Evolutionary conservation across 805 yeast species (phyloP), one percentile per base, ranked within the genome.

Genomic region (Saccharomycopsis fibuligera): DNA sequence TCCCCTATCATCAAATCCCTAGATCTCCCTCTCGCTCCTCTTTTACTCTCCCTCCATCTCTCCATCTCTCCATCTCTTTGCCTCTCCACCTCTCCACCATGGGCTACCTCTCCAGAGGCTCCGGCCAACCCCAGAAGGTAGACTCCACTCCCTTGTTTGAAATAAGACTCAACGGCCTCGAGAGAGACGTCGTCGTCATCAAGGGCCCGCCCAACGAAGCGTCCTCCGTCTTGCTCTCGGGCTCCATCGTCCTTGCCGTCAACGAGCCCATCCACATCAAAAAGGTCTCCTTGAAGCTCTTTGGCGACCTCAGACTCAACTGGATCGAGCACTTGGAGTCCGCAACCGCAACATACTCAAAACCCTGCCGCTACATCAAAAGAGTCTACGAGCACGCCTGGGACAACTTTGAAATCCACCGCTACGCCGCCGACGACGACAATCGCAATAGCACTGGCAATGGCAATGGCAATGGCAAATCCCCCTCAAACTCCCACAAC

Each of bases 201-300:
- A 83, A 88, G 56, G 99, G 99, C 1, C 60, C 83, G 1, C 79
- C 83, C 4, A 72, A 74, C 31, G 90, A 83, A 45, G 96, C 97
- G 0, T 73, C 87, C 0, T 81, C 96, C 1, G 86, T 79, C 2
- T 67, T 84, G 5, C 64, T 93, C 24, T 68, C 83, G 1, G 99
- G 99, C 3, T 79, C 78, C 9, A 80, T 93, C 22, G 89, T 83
- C 1, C 65, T 93, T 23, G 75, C 90, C 0, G 78, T 86, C 0
- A 70, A 74, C 10, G 98, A 91, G 55, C 86, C 96, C 2, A 67
- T 87, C 48, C 65, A 78, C 14, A 73, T 91, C 45, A 83, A 79
- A 60, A 77, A 75, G 56, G 64, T 93, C 53, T 63, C 78, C 3
- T 65, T 93, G 47, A 75, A 80, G 53, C 62, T 93, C 22, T 75